Evolutionary conservation across 176 grass and related monocot species (phyloP), one percentile per base, ranked within the genome.

Genomic region (Triticum dicoccoides): DNA sequence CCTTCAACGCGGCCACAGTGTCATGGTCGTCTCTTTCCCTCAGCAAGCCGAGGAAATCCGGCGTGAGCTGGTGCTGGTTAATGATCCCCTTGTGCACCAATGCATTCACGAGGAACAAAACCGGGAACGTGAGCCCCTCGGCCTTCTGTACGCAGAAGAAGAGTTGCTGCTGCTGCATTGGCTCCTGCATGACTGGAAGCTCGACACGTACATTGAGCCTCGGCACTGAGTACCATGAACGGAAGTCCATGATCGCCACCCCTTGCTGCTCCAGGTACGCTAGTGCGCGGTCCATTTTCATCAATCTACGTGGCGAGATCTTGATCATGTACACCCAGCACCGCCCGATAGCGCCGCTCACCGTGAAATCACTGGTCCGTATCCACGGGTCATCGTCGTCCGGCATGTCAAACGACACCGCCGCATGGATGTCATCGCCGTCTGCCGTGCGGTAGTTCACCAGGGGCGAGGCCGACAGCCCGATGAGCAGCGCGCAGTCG

Each of bases 381-480:
- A 98, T 95, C 96, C 96, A 98, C 1, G 93, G 96, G 69, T 98
- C 93, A 5, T 94, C 91, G 3, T 98, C 96, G 17, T 98, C 93
- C 9, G 93, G 85, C 37, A 98, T 77, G 81, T 92, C 88, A 62
- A 86, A 85, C 1, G 96, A 90, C 73, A 93, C 85, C 2, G 96
- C 75, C 14, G 59, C 86, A 51, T 91, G 62, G 78, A 95, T 95
- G 85, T 94, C 96, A 80, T 95, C 96, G 27, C 91, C 93, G 27
- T 95, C 93, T 0, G 93, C 93, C n/a, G 91, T 98, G 45, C 91
- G 90, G 80, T 98, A 95, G 62, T 79, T 89, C 4, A 92, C 42
- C 24, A 35, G 45, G 9, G 93, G 93, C 7, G 84, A 30, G 1
- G 90, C 80, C 35, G 18, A 11, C 7, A 94, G 61, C 25, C 86